phyloP scores from a whole-genome alignment of 257 asterid genomes.

The Rehmannia glutinosa region DNA sequence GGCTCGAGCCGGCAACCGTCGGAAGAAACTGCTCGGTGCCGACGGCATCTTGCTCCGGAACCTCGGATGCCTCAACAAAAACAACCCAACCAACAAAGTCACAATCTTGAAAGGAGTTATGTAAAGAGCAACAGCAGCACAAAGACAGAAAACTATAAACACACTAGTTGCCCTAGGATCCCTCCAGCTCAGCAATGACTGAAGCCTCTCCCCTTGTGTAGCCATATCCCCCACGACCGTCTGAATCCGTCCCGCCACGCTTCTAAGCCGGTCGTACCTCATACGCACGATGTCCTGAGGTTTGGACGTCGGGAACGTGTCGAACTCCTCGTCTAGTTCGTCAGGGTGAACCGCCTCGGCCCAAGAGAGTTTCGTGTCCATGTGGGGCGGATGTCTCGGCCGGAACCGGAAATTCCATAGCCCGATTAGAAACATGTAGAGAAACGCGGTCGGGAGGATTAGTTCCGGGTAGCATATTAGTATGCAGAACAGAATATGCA shows the following conservation, averaged over 20 bases:
- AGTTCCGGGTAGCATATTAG: conserved; percentile 68
- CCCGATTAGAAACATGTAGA: conserved; percentile 66
- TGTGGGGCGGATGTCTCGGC: conserved; percentile 65
- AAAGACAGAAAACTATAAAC: conserved; percentile 31
- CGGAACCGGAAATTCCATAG: conserved; percentile 57
- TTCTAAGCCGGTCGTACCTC: conserved; percentile 58
- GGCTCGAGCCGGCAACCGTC: conserved; percentile 38
- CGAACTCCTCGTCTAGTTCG: conserved; percentile 78
- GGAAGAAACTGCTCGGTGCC: conserved; percentile 40
- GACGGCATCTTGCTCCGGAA: conserved; percentile 48
- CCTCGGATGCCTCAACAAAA: conserved; percentile 41
- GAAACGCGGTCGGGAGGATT: conserved; percentile 58
- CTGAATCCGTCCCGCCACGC: conserved; percentile 50
- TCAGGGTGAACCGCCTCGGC: conserved; percentile 71
- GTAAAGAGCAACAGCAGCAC: conserved; percentile 41
- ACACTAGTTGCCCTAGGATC: conserved; percentile 50
- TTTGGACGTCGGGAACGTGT: conserved; percentile 63
- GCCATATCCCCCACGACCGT: conserved; percentile 53
- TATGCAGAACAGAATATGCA: conserved; percentile 59
- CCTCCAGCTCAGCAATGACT: conserved; percentile 44
- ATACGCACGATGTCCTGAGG: conserved; percentile 32
- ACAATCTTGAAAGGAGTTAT: conserved; percentile 54
- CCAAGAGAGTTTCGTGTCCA: conserved; percentile 73
- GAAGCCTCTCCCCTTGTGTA: conserved; percentile 51
- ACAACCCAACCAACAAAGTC: conserved; percentile 34